Evolutionary conservation across 148 eudicot species (phyloP), one percentile per base, ranked within the genome.

Genomic region (Cornus controversa): DNA sequence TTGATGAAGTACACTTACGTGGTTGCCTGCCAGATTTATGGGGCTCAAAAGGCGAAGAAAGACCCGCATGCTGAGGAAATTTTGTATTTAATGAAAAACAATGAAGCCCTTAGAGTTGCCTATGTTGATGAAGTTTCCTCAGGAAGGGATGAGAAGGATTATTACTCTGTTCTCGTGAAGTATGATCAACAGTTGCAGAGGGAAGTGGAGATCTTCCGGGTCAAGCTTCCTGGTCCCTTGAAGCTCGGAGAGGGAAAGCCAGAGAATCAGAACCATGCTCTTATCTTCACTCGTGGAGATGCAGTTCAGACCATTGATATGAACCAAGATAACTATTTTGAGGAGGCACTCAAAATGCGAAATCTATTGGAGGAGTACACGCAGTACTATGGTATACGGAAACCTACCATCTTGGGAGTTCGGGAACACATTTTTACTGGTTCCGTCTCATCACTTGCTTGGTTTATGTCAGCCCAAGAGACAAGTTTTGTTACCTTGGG

Each of bases 211-310:
- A 87, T 94, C 25, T 94, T 89, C 79, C 86, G 98, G 72, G 90
- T 94, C 36, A 91, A 82, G 84, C 85, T 94, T 81, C 98, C 98
- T 73, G 98, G 98, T 73, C 97, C 97, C 11, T 78, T 94, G 66
- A 94, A 94, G 85, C 88, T 94, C 50, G 98, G 98, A 78, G 98
- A 94, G 89, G 97, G 97, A 67, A 94, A 94, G 75, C 98, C 98
- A 14, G 98, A 94, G 80, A 94, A 94, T 83, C 98, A 94, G 82
- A 94, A 94, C 85, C 97, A 92, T 88, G 97, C 98, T 53, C 66
- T 91, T 71, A 94, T 94, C 8, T 94, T 92, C 82, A 94, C 95
- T 47, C 87, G 98, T 68, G 98, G 98, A 36, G 97, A 94, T 91
- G 98, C 97, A 8, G 86, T 92, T 72, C 98, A 94, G 87, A 92